Evolutionary conservation across 352 stramenopile genomes (phyloP).

Genomic region (Phytopythium cucurbitacearum): DNA sequence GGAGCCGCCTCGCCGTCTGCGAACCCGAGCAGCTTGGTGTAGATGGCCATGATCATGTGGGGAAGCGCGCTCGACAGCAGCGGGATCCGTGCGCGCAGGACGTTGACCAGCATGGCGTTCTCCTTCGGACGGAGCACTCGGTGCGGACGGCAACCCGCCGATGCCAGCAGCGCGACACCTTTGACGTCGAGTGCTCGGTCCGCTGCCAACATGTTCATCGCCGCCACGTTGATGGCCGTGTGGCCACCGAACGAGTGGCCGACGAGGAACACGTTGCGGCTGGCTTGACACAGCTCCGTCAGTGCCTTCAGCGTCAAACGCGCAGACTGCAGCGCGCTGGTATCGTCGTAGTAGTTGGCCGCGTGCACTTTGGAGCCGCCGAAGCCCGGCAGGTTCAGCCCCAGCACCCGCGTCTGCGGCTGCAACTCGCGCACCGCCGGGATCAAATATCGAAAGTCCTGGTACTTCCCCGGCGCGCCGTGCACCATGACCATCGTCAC

Average conservation of each 20-base stretch:
- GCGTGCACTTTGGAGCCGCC: constrained; percentile 33
- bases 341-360: constrained; percentile 34
- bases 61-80: constrained; percentile 11
- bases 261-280: constrained; percentile 41
- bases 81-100: constrained; percentile 16
- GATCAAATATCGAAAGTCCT: constrained; percentile 63
- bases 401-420: constrained; percentile 33
- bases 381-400: constrained; percentile 60
- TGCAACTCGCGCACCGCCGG: constrained; percentile 30
- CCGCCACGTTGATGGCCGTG: constrained; percentile 42
- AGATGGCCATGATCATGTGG: constrained; percentile 26
- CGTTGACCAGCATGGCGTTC: constrained; percentile 24
- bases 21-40: constrained; percentile 33
- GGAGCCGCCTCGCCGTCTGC: constrained; percentile 13
- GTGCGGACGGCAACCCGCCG: constrained; percentile 38
- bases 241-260: constrained; percentile 66
- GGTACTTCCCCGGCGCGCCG: constrained; percentile 54
- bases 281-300: constrained; percentile 19
- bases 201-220: constrained; percentile 15
- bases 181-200: constrained; percentile 7
- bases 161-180: constrained; percentile 35
- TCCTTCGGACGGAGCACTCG: constrained; percentile 27
- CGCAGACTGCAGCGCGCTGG: constrained; percentile 28
- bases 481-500: constrained; percentile 52
- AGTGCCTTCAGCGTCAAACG: constrained; percentile 40